Evolutionary conservation across 345 rosid species (phyloP), one percentile per base, ranked within the genome.

Genomic region (Sisymbrium altissimum): DNA sequence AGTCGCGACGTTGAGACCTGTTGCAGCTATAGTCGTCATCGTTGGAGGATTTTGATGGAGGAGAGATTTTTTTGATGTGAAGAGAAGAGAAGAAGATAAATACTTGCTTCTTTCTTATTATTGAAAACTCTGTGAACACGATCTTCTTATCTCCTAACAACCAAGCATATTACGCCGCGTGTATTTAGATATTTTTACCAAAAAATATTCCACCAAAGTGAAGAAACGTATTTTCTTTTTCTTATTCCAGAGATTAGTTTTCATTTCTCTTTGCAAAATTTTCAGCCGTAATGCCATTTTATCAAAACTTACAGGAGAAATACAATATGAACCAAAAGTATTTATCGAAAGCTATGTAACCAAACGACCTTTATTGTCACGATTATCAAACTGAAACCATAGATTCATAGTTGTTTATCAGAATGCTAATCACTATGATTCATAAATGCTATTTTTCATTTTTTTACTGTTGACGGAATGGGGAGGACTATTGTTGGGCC

Each of bases 101-200:
- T 77, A 77, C 71, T 49, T 48, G 69, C 57, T 56, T 46, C 75
- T 76, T 11, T 19, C 18, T 33, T 35, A 48, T 2, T 18, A 2
- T 49, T 21, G 29, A 49, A 32, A 32, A 32, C 48, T 53, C 73
- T 45, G 53, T 27, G 86, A 58, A 56, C 95, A 70, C 86, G 36
- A 23, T 79, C 68, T 77, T 87, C 98, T 94, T 89, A 94, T 94
- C 97, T 15, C 25, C 5, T 72, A 7, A 4, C 2, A 45, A 11
- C 89, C 90, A 86, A 64, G 70, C 17, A 18, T 3, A 3, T 27
- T 23, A 21, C 74, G 69, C 83, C 97, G 68, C 87, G 87, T 84
- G 78, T 57, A 0, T 10, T 62, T 35, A 49, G 67, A 77, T 53
- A 66, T 64, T 36, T 33, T 43, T 17, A 13, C 18, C 27, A 48